phyloP scores from a whole-genome alignment of 2,329 filamentous ascomycete genomes.

The Clarireedia monteithiana region DNA sequence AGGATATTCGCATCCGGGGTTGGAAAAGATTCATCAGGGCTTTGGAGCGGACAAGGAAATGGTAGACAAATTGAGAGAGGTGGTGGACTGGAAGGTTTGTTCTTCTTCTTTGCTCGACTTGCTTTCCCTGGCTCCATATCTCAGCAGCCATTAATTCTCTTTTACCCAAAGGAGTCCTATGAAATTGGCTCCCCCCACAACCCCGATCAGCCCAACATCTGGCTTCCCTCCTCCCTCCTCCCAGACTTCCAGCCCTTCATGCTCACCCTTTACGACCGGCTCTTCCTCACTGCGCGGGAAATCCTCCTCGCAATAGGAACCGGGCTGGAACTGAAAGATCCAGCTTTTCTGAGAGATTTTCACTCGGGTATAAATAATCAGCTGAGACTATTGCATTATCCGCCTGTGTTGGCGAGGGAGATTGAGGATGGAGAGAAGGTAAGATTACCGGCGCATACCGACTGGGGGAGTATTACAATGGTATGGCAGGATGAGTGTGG shows the following conservation, averaged over 20 bases:
- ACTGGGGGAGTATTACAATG: conserved; percentile 44
- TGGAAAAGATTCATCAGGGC: conserved; percentile 44
- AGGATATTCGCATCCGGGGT: conserved; percentile 47
- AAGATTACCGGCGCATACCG: conserved; percentile 43
- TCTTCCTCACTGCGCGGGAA: conserved; percentile 35
- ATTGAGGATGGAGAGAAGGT: conserved; percentile 35
- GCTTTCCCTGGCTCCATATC: not conserved
- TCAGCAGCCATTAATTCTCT: not conserved
- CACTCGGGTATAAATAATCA: conserved; percentile 52
- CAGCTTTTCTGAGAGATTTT: conserved; percentile 37
- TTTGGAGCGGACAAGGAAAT: conserved; percentile 35
- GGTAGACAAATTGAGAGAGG: conserved; percentile 35
- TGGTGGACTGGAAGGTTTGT: conserved; percentile 43
- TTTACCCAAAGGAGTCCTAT: conserved; percentile 37
- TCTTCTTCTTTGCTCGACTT: not conserved
- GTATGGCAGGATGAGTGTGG: conserved; percentile 46
- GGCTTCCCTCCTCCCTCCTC: conserved; percentile 37
- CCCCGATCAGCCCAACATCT: conserved; percentile 39
- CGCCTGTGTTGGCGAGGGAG: conserved; percentile 37
- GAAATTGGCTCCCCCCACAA: conserved; percentile 43
- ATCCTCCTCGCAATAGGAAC: conserved; percentile 39
- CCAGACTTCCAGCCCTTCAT: conserved; percentile 41
- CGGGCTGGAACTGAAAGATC: conserved; percentile 39
- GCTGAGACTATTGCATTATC: conserved; percentile 52
- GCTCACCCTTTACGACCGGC: conserved; percentile 41